Evolutionary conservation across 805 yeast genomes (phyloP).

Genomic region (Wickerhamiella alocasiicola): DNA sequence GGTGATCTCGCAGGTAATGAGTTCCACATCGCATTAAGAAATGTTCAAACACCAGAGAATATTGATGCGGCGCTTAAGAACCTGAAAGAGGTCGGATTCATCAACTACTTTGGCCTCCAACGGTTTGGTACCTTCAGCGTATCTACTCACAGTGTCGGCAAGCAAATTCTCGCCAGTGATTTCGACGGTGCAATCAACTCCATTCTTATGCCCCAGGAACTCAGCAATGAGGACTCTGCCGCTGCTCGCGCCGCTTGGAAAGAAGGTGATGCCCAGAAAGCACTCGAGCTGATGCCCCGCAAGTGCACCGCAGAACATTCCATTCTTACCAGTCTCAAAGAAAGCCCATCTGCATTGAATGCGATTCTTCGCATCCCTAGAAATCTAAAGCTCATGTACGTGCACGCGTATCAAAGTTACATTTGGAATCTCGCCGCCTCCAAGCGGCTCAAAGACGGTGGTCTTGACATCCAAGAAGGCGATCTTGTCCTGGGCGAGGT

Average conservation of each 20-base stretch:
- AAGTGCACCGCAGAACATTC: constrained; percentile 76
- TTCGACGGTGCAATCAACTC: constrained; percentile 74
- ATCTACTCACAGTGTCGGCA: constrained; percentile 82
- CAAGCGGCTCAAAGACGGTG: constrained; percentile 47
- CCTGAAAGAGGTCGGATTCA: constrained; percentile 58
- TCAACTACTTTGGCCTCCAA: constrained; percentile 97
- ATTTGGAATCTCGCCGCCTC: constrained; percentile 87
- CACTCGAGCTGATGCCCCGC: constrained; percentile 72
- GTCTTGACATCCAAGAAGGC: constrained; percentile 26
- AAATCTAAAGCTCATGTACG: constrained; percentile 86
- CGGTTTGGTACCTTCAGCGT: constrained; percentile 92
- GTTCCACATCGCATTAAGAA: constrained; percentile 72
- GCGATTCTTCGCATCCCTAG: constrained; percentile 86
- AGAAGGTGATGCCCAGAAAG: constrained; percentile 52
- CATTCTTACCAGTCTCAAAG: constrained; percentile 48
- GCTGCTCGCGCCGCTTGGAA: constrained; percentile 80
- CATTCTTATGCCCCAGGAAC: constrained; percentile 72
- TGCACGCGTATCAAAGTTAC: constrained; percentile 93
- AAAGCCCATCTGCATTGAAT: constrained; percentile 44
- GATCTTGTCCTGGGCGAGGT: constrained; percentile 23
- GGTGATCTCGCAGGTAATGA: constrained; percentile 88
- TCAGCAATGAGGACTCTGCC: constrained; percentile 68
- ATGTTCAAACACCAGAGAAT: constrained; percentile 35
- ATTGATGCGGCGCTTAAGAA: constrained; percentile 44
- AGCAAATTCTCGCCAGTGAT: constrained; percentile 50